Percentiles rank a stretch among this genome's conserved stretches.
phyloP scores from a whole-genome alignment of 2,329 filamentous ascomycete genomes.

The Fusarium sp. region DNA sequence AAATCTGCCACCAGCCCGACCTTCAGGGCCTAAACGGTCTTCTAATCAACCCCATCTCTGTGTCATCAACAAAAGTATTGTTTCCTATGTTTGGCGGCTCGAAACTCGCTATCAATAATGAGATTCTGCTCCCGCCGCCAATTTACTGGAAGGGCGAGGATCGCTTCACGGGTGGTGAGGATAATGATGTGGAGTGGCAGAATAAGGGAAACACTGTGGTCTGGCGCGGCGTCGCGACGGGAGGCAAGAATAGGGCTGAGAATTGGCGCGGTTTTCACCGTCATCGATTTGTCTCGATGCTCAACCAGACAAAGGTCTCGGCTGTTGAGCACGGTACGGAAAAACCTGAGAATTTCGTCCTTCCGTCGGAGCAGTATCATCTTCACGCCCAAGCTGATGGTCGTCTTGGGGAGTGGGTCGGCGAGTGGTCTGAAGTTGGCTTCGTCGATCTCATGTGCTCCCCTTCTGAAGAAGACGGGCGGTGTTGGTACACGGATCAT shows the following conservation, averaged over 20 bases:
- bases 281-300: slow-evolving; percentile 78
- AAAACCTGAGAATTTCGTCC: slow-evolving; percentile 61
- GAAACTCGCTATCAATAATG: slow-evolving; percentile 74
- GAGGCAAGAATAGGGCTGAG: slow-evolving; percentile 64
- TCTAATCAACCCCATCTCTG: slow-evolving; percentile 68
- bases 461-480: slow-evolving; percentile 47
- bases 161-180: slow-evolving; percentile 66
- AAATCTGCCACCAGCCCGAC: slow-evolving; percentile 73
- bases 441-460: slow-evolving; percentile 66
- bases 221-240: slow-evolving; percentile 75
- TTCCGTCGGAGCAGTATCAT: slow-evolving; percentile 59
- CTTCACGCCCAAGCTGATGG: slow-evolving; percentile 56
- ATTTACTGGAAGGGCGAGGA: slow-evolving; percentile 74
- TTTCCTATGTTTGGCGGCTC: slow-evolving; percentile 75
- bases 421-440: slow-evolving; percentile 58
- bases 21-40: slow-evolving; percentile 71
- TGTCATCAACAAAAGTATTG: slow-evolving; percentile 64
- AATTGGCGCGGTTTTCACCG: slow-evolving; percentile 80
- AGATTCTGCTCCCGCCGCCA: slow-evolving; percentile 73
- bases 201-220: slow-evolving; percentile 63
- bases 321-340: slow-evolving; percentile 56
- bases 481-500: slow-evolving; percentile 59
- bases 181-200: slow-evolving; percentile 64
- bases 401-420: slow-evolving; percentile 60
- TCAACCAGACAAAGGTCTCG: slow-evolving; percentile 69